Percentiles rank a stretch among this genome's conserved stretches.
These are phyloP conservation scores for Austroboletus festivus DNA, from an alignment of 768 basidiomycete genomes.

Conservation along the genomic window DNA sequence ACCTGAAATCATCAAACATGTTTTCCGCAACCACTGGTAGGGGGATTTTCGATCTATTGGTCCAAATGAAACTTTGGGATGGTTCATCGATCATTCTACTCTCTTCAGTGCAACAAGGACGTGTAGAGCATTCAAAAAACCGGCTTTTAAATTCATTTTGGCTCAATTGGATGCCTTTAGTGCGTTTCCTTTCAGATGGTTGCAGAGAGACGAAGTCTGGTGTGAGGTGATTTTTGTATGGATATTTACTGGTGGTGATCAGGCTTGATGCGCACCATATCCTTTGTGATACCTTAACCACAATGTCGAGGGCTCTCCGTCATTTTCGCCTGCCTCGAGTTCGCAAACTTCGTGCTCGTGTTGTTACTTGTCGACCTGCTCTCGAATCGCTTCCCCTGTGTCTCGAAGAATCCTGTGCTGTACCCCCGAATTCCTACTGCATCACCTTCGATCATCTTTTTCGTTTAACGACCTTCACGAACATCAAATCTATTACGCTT, in stretches of 20 bases:
- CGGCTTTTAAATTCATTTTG: slow-evolving; percentile 13
- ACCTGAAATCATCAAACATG: slow-evolving; percentile 10
- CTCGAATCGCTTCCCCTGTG: neutral
- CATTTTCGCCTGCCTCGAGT: too few species aligned
- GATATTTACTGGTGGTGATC: too few species aligned
- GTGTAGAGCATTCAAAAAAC: slow-evolving; percentile 14
- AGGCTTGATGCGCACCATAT: neutral
- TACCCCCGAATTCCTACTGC: neutral
- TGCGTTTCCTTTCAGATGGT: neutral
- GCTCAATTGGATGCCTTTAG: slow-evolving; percentile 10
- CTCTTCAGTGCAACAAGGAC: neutral
- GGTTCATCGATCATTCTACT: too few species aligned
- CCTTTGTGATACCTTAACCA: slow-evolving; percentile 6
- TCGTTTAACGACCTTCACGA: slow-evolving; percentile 3
- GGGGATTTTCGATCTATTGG: too few species aligned
- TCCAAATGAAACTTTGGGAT: too few species aligned
- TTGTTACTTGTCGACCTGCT: too few species aligned
- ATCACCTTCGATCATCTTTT: slow-evolving; percentile 1
- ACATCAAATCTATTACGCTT: slow-evolving; percentile 5
- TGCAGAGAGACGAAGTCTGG: neutral
- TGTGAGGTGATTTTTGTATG: slow-evolving; percentile 1
- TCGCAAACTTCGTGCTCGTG: too few species aligned
- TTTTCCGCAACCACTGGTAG: too few species aligned
- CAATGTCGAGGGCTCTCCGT: too few species aligned
- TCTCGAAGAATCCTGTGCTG: neutral